A percentile compares a stretch with the other conserved stretches of the same genome.
phyloP scores from a whole-genome alignment of 495 filamentous ascomycete species.

The Endocarpon pusillum region DNA sequence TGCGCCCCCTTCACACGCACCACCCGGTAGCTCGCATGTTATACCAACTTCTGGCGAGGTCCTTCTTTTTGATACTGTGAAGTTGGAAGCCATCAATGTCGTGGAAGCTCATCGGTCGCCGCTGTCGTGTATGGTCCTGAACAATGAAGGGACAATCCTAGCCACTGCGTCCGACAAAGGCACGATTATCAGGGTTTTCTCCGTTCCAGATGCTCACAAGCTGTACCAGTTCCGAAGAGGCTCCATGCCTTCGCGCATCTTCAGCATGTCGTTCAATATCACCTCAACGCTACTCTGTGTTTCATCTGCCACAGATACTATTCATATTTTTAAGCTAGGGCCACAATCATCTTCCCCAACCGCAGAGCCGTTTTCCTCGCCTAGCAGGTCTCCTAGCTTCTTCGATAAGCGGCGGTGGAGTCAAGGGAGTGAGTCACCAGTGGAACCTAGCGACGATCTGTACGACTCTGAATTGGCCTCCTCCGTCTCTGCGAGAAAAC shows the following conservation, averaged over 20 bases:
- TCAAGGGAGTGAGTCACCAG: constrained; percentile 19
- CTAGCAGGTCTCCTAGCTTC: constrained; percentile 20
- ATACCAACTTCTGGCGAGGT: constrained; percentile 84
- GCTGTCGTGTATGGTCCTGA: constrained; percentile 72
- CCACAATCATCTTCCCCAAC: constrained; percentile 19
- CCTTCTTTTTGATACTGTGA: constrained; percentile 73
- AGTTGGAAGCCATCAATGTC: constrained; percentile 80
- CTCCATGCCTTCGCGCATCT: constrained; percentile 84
- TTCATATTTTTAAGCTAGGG: constrained; percentile 84
- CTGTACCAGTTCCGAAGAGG: constrained; percentile 90
- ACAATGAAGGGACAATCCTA: constrained; percentile 80
- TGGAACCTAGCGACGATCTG: constrained; percentile 14
- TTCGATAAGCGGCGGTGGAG: constrained; percentile 22
- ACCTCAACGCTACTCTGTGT: constrained; percentile 86
- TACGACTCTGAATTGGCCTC: constrained; percentile 15
- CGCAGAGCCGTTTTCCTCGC: constrained; percentile 16
- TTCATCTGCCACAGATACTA: constrained; percentile 87
- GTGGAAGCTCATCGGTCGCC: constrained; percentile 88
- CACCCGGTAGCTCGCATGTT: constrained; percentile 53
- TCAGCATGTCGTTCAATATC: constrained; percentile 98
- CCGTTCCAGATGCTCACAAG: constrained; percentile 73
- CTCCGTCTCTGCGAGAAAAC: constrained; percentile 25
- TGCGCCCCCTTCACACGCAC: constrained; percentile 63
- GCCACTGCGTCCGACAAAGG: constrained; percentile 95
- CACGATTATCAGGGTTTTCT: constrained; percentile 91